Conservation (phyloP, 306 rosid species). For the Luffa aegyptiaca region DNA sequence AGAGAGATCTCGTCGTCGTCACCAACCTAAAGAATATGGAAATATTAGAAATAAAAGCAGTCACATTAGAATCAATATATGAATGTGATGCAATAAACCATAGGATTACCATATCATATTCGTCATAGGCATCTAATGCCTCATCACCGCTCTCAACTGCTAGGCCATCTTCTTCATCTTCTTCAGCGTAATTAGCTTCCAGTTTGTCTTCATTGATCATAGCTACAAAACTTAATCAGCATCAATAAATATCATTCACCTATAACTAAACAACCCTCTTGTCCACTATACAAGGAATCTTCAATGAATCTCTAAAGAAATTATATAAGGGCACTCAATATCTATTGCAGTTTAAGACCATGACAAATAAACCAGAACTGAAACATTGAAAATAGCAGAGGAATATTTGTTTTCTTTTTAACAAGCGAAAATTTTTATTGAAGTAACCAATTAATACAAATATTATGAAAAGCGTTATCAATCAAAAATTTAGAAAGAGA, state of each 20-base stretch:
- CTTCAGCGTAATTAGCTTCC: conserved; percentile 39
- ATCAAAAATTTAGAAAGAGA: background rate
- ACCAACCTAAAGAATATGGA: conserved; percentile 41
- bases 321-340: background rate
- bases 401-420: too few relatives aligned
- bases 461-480: background rate
- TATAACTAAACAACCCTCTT: background rate
- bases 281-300: background rate
- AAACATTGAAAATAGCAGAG: background rate
- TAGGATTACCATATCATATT: conserved; percentile 34
- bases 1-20: conserved; percentile 46
- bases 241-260: background rate
- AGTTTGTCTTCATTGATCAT: conserved; percentile 30
- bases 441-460: background rate
- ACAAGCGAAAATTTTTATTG: background rate
- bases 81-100: background rate
- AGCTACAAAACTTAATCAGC: background rate
- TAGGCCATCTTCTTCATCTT: conserved; percentile 45
- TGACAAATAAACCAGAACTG: background rate
- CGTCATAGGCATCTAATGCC: conserved; percentile 44
- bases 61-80: background rate
- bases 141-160: conserved; percentile 50
- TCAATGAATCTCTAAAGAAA: background rate
- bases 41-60: conserved; percentile 6
- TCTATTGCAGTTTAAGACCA: background rate